Conservation (phyloP, 2,329 filamentous ascomycete species). For the Sclerotinia sclerotiorum region DNA sequence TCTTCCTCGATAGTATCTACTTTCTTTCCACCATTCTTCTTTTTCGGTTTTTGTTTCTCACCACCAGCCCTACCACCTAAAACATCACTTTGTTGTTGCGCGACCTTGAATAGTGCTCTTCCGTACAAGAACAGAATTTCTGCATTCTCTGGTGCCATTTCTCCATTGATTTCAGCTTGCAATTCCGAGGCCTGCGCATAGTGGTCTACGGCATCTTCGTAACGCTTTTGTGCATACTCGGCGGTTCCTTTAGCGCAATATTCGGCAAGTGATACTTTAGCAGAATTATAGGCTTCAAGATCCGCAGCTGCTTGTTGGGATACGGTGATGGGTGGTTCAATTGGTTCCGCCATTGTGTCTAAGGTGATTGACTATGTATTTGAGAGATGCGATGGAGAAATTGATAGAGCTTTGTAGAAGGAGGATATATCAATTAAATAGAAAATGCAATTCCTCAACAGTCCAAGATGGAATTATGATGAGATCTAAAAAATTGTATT, state of each 20-base stretch:
- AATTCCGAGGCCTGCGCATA: constrained; percentile 88
- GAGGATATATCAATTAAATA: not conserved
- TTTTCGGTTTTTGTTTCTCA: constrained; percentile 51
- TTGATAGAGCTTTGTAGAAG: constrained; percentile 2
- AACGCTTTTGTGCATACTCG: constrained; percentile 87
- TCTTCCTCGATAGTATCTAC: constrained; percentile 41
- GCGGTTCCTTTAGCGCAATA: constrained; percentile 76
- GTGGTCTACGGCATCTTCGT: constrained; percentile 78
- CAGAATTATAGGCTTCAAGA: constrained; percentile 37
- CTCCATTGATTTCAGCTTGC: constrained; percentile 88
- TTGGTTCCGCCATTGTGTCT: constrained; percentile 36
- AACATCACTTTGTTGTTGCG: constrained; percentile 91
- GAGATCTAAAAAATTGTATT: constrained; percentile 9
- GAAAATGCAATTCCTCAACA: not conserved
- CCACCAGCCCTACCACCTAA: constrained; percentile 75
- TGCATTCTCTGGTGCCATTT: constrained; percentile 85
- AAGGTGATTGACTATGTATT: not conserved
- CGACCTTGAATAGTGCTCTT: constrained; percentile 88
- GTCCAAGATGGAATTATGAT: not conserved
- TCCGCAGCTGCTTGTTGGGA: constrained; percentile 32
- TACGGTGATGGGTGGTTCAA: constrained; percentile 33
- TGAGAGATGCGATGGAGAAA: not conserved
- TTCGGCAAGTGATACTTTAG: constrained; percentile 69
- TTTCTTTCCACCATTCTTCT: constrained; percentile 46
- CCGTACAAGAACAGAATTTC: constrained; percentile 95